Evolutionary conservation across 1,284 basidiomycete genomes (phyloP).

Genomic region (Ceratobasidium sp.): DNA sequence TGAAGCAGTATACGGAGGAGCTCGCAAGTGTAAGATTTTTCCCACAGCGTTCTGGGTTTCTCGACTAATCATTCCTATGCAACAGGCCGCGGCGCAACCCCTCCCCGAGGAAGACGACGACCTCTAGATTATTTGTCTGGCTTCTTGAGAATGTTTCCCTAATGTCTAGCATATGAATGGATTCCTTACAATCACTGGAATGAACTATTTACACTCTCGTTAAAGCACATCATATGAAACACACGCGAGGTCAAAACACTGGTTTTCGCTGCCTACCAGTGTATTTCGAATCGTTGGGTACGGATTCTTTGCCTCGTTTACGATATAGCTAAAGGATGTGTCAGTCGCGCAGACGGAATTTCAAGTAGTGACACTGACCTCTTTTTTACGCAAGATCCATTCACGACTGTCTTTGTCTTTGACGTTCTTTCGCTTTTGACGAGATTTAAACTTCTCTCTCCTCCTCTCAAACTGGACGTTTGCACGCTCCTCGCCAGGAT

Average conservation of each 20-base stretch:
- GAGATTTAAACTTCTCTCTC: slow-evolving; percentile 67
- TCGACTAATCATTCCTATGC: neutral
- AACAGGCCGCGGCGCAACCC: slow-evolving; percentile 61
- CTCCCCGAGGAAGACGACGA: slow-evolving; percentile 66
- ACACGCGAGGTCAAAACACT: slow-evolving; percentile 64
- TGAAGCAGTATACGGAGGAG: slow-evolving; percentile 88
- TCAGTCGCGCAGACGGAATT: neutral
- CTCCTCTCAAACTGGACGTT: slow-evolving; percentile 76
- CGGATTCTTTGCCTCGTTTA: slow-evolving; percentile 82
- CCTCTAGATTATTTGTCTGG: slow-evolving; percentile 46
- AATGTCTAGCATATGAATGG: slow-evolving; percentile 44
- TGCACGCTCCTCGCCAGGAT: slow-evolving; percentile 60
- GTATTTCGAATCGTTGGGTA: slow-evolving; percentile 84
- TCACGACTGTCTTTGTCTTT: slow-evolving; percentile 69
- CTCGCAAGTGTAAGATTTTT: slow-evolving; percentile 65
- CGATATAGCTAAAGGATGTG: slow-evolving; percentile 72
- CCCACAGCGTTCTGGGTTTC: slow-evolving; percentile 25
- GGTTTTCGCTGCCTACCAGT: slow-evolving; percentile 81
- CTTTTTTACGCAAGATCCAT: slow-evolving; percentile 89
- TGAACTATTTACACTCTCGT: neutral
- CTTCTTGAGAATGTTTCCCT: slow-evolving; percentile 27
- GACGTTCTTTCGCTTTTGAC: slow-evolving; percentile 71
- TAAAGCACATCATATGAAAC: neutral
- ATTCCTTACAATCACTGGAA: slow-evolving; percentile 21
- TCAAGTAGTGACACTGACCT: slow-evolving; percentile 62